These are phyloP conservation scores for Annulohypoxylon nitens DNA, from an alignment of 495 filamentous ascomycete species.

Conservation along the genomic window DNA sequence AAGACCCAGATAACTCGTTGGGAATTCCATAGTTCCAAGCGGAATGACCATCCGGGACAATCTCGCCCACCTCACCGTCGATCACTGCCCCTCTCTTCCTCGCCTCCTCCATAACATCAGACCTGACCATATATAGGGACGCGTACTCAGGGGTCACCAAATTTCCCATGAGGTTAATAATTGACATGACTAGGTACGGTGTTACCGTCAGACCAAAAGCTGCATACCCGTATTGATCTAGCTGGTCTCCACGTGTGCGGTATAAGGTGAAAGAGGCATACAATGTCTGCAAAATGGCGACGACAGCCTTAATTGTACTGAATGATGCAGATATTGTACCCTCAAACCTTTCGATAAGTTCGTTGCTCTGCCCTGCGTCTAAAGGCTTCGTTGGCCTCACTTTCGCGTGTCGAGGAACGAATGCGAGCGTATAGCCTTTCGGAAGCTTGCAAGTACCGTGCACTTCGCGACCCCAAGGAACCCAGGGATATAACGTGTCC, in stretches of 20 bases:
- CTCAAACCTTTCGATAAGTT: background rate
- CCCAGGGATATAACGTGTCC: background rate
- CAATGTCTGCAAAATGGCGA: background rate
- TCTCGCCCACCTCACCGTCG: background rate
- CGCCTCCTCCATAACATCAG: conserved; percentile 9
- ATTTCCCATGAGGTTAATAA: conserved; percentile 59
- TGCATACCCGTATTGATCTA: conserved; percentile 59
- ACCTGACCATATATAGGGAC: background rate
- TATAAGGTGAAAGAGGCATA: conserved; percentile 53
- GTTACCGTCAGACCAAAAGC: conserved; percentile 60
- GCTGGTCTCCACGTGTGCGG: conserved; percentile 53
- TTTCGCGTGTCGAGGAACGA: background rate
- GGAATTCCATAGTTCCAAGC: background rate
- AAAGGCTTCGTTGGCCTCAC: background rate
- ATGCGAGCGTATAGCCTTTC: background rate
- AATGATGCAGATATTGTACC: conserved; percentile 7
- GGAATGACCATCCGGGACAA: background rate
- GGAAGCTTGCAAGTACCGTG: conserved; percentile 2
- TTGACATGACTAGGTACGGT: conserved; percentile 62
- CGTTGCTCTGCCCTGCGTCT: background rate
- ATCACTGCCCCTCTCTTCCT: background rate
- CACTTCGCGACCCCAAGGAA: background rate
- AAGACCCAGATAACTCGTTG: background rate
- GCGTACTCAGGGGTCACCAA: background rate
- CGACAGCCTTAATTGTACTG: background rate